These are phyloP conservation scores for Pythium guiyangense DNA, from an alignment of 352 stramenopile species.

Conservation along the genomic window DNA sequence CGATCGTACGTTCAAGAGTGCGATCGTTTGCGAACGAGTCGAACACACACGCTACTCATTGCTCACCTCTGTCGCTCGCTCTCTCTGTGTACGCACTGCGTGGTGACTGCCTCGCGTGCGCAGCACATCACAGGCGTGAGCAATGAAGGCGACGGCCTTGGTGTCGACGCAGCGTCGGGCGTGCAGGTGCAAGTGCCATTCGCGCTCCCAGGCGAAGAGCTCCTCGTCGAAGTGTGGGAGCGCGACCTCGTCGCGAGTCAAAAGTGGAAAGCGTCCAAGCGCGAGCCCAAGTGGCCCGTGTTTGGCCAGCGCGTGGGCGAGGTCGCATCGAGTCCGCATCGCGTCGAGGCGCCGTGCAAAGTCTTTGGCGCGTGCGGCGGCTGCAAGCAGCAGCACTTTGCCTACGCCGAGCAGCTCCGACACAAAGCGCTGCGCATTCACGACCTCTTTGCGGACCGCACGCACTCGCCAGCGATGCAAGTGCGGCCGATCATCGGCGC, in stretches of 20 bases:
- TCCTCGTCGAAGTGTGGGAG: constrained; percentile 47
- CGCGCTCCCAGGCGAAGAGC: constrained; percentile 39
- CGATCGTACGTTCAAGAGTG: no score
- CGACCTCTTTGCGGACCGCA: constrained; percentile 24
- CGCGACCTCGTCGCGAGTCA: constrained; percentile 30
- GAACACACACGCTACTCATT: no score
- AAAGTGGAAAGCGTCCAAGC: constrained; percentile 13
- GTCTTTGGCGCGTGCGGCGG: constrained; percentile 66
- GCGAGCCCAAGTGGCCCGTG: constrained; percentile 22
- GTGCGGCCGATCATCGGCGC: constrained; percentile 40
- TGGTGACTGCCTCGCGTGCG: neutral
- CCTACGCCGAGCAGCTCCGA: constrained; percentile 48
- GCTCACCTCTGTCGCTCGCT: no score
- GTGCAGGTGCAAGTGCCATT: constrained; percentile 50
- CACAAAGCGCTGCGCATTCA: constrained; percentile 56
- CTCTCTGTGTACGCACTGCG: neutral
- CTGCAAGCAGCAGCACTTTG: constrained; percentile 67
- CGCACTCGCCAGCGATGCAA: constrained; percentile 26
- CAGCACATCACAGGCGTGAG: constrained; percentile 34
- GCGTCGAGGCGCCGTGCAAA: constrained; percentile 37
- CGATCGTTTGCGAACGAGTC: no score
- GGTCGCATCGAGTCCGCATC: constrained; percentile 24
- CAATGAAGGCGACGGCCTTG: constrained; percentile 47
- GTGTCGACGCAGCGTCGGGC: constrained; percentile 8
- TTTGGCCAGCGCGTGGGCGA: constrained; percentile 35